Evolutionary conservation across 352 stramenopile species (phyloP).

Genomic region (Phytophthora sp.): DNA sequence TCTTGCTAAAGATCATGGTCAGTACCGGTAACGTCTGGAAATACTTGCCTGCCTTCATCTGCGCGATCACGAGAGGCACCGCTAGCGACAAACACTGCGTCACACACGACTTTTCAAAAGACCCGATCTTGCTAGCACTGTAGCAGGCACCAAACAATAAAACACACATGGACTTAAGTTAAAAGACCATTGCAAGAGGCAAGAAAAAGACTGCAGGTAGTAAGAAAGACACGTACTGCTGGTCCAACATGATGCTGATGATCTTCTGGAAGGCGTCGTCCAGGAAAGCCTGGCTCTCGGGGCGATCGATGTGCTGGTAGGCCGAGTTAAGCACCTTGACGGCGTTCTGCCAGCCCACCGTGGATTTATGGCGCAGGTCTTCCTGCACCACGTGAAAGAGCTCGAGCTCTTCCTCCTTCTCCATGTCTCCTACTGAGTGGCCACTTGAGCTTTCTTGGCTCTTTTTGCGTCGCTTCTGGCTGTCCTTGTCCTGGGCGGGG

Average conservation of each 20-base stretch:
- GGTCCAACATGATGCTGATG: slow-evolving; percentile 90
- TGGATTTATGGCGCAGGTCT: slow-evolving; percentile 89
- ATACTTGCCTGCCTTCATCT: slow-evolving; percentile 76
- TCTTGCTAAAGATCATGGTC: slow-evolving; percentile 90
- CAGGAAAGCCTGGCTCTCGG: slow-evolving; percentile 81
- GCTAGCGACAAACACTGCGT: slow-evolving; percentile 76
- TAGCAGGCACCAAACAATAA: slow-evolving; percentile 11
- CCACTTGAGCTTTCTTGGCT: slow-evolving; percentile 46
- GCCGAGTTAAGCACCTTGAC: slow-evolving; percentile 86
- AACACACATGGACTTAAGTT: slow-evolving; percentile 2
- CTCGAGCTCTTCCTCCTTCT: slow-evolving; percentile 85
- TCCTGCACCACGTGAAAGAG: slow-evolving; percentile 87
- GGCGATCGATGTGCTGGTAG: slow-evolving; percentile 66
- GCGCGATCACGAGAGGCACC: slow-evolving; percentile 70
- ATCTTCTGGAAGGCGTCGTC: slow-evolving; percentile 82
- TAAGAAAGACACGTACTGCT: slow-evolving; percentile 89
- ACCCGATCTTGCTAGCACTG: slow-evolving; percentile 88
- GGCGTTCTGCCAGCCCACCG: slow-evolving; percentile 89
- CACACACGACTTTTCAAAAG: slow-evolving; percentile 87
- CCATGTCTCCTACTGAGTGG: slow-evolving; percentile 57
- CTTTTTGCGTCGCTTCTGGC: slow-evolving; percentile 75
- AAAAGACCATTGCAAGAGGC: no score
- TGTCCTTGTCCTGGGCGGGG: slow-evolving; percentile 53
- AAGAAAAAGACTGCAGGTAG: no score
- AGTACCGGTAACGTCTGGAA: slow-evolving; percentile 70